Base-by-base conservation (phyloP, 768 basidiomycete species). In the Russula brevipes region DNA sequence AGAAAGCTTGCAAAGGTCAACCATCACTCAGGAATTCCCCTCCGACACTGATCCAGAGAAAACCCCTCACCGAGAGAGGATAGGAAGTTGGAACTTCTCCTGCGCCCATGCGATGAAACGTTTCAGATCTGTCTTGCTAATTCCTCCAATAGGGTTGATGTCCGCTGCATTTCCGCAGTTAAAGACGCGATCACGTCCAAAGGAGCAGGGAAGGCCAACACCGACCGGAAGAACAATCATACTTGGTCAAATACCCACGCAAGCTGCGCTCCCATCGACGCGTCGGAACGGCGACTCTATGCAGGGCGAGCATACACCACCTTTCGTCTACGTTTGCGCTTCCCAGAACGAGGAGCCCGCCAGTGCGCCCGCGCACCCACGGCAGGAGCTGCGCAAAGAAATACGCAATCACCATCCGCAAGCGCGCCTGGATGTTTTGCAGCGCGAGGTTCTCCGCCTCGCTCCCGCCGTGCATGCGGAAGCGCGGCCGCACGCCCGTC, bases 271-370 rank as follows among this genome's bases (percentile, higher is more conserved):
- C 10, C 35, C n/a, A 31, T 59, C 12, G 57, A 49, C n/a, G 17
- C 42, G 10, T 42, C 5, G 24, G 12, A 54, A 35, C 30, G 10
- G 35, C 58, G 17, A 14, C 11, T 31, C 44, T 35, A 44, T 8
- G 16, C 2, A 45, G 16, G 8, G 12, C 30, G 5, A 31, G 3
- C 24, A 46, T 6, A n/a, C 57, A 50, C 46, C 61, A 88, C 93
- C 92, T 96, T 78, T 98, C 97, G 70, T 99, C 97, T 2, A 99
- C 97, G 71, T 98, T 98, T 17, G 97, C 95, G 66, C 92, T 95
- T 1, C 97, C 97, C n/a, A 98, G 81, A 1, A 98, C 97, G 31
- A 98, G 84, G 41, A 99, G 74, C 6, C 93, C 92, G 0, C 97
- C 97, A 45, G 75, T 74, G 70, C 84, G 83, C 0, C 94, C 93